Evolutionary conservation across 1,284 basidiomycete species (phyloP).

Genomic region (Ceratobasidium sp.): DNA sequence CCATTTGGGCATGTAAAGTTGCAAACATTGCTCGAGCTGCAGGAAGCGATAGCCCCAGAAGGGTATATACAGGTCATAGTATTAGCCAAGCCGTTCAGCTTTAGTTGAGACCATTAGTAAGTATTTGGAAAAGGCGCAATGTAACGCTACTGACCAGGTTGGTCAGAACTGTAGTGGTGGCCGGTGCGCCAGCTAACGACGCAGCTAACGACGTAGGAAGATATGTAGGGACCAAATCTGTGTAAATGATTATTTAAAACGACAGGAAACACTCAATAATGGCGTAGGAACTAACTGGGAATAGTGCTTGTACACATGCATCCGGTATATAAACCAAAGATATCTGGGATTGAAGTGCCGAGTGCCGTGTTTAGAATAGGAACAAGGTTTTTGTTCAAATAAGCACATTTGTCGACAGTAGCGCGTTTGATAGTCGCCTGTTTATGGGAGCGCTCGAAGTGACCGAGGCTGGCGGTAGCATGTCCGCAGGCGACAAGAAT

Average conservation of each 20-base stretch:
- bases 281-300: too few species aligned
- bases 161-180: not conserved
- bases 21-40: constrained; percentile 10
- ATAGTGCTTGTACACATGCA: not conserved
- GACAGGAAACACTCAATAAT: too few species aligned
- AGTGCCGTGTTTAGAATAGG: not conserved
- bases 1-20: constrained; percentile 14
- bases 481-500: too few species aligned
- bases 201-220: not conserved
- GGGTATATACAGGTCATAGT: constrained; percentile 22
- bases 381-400: not conserved
- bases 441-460: not conserved
- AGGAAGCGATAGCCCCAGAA: not conserved
- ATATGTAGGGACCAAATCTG: not conserved
- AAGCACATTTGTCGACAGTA: not conserved
- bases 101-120: not conserved
- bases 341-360: not conserved
- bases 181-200: not conserved
- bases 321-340: not conserved
- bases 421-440: not conserved
- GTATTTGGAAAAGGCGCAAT: too few species aligned
- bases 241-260: too few species aligned
- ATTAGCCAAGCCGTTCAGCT: too few species aligned
- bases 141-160: not conserved
- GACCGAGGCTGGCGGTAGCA: not conserved